A percentile compares a stretch with the other conserved stretches of the same genome.
These are phyloP conservation scores for Aspergillus versicolor DNA, from an alignment of 2,329 filamentous ascomycete genomes.

Conservation along the genomic window DNA sequence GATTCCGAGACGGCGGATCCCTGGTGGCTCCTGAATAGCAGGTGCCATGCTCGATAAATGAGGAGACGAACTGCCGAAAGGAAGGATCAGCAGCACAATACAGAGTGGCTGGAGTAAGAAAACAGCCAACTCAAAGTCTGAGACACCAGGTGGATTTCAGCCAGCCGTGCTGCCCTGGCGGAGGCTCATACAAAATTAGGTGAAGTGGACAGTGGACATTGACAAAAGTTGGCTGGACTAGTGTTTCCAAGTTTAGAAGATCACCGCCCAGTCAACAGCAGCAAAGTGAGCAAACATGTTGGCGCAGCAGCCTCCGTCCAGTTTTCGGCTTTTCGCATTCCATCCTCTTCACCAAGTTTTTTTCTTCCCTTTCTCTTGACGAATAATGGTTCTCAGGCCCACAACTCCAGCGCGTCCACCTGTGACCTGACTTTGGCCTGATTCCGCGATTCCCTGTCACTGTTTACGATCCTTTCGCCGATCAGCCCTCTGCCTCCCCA, in stretches of 20 bases:
- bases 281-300: slow-evolving; percentile 23
- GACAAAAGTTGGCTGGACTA: background rate
- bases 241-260: slow-evolving; percentile 24
- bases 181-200: slow-evolving; percentile 6
- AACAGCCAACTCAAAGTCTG: background rate
- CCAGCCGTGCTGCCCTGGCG: background rate
- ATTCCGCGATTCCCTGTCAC: slow-evolving; percentile 5
- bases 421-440: background rate
- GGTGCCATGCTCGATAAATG: background rate
- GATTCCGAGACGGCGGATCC: background rate
- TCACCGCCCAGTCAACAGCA: slow-evolving; percentile 8
- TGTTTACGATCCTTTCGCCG: slow-evolving; percentile 15
- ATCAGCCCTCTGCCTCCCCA: slow-evolving; percentile 16
- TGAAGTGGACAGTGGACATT: background rate
- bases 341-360: slow-evolving; percentile 12
- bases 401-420: slow-evolving; percentile 11
- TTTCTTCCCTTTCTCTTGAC: slow-evolving; percentile 12
- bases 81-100: background rate
- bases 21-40: background rate
- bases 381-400: slow-evolving; percentile 1
- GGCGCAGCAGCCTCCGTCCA: slow-evolving; percentile 13
- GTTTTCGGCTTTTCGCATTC: slow-evolving; percentile 16
- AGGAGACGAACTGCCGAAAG: background rate
- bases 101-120: background rate
- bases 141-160: background rate